Percentiles rank a stretch among this genome's conserved stretches.
Conservation (phyloP, 768 basidiomycete genomes). For the Galerina marginata region DNA sequence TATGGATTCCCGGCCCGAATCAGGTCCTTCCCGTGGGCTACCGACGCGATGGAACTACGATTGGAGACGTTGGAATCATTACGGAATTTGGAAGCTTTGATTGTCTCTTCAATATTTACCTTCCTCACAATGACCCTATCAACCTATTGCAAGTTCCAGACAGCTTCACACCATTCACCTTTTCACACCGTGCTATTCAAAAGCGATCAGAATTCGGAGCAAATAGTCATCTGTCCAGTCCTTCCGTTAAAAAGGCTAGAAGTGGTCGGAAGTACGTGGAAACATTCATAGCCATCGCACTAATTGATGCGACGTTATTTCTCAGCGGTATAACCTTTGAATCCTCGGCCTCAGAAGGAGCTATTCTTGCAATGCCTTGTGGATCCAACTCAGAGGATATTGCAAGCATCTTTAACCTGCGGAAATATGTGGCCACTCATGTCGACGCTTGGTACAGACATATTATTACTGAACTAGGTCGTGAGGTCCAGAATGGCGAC, state of each 20-base stretch:
- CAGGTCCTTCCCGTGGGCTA: conserved; percentile 23
- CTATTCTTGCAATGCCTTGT: conserved; percentile 19
- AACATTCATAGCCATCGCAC: too few relatives aligned
- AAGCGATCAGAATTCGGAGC: not conserved
- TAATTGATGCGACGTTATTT: not conserved
- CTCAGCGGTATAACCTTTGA: conserved; percentile 8
- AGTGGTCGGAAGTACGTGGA: too few relatives aligned
- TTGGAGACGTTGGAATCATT: conserved; percentile 43
- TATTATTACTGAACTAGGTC: conserved; percentile 13
- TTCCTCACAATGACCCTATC: conserved; percentile 28
- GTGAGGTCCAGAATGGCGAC: conserved; percentile 24
- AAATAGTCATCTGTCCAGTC: conserved; percentile 6
- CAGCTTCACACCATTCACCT: not conserved
- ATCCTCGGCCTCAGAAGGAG: conserved; percentile 16
- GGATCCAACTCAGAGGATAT: conserved; percentile 16
- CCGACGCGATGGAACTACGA: conserved; percentile 29
- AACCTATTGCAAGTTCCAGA: conserved; percentile 32
- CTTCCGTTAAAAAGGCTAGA: not conserved
- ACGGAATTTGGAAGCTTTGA: conserved; percentile 35
- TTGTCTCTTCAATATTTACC: conserved; percentile 41
- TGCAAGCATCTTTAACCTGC: not conserved
- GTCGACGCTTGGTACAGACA: conserved; percentile 18
- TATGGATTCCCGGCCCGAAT: conserved; percentile 38
- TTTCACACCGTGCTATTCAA: not conserved
- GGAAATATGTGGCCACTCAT: conserved; percentile 6